These are phyloP conservation scores for Euclidium syriacum DNA, from an alignment of 345 rosid species.

Conservation along the genomic window DNA sequence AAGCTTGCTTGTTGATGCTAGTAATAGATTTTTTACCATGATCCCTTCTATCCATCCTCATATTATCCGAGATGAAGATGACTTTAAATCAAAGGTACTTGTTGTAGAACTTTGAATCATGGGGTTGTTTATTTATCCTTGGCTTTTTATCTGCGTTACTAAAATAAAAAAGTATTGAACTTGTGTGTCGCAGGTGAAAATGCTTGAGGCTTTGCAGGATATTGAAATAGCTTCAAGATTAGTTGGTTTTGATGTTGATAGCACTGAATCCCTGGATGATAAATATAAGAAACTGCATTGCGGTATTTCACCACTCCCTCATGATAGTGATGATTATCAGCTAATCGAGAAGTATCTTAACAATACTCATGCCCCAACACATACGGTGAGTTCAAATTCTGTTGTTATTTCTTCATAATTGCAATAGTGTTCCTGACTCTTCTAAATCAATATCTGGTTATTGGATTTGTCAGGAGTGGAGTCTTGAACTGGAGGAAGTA, in stretches of 20 bases:
- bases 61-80: slow-evolving; percentile 76
- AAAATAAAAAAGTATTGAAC: slow-evolving; percentile 1
- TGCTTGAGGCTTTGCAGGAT: slow-evolving; percentile 96
- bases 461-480: slow-evolving; percentile 59
- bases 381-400: slow-evolving; percentile 46
- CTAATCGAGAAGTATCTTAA: slow-evolving; percentile 76
- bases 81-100: slow-evolving; percentile 83
- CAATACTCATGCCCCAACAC: slow-evolving; percentile 91
- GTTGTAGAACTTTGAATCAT: neutral
- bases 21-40: slow-evolving; percentile 91
- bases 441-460: neutral
- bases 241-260: slow-evolving; percentile 87
- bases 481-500: slow-evolving; percentile 87
- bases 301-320: slow-evolving; percentile 67
- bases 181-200: slow-evolving; percentile 63
- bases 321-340: slow-evolving; percentile 70
- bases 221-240: slow-evolving; percentile 95
- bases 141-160: neutral
- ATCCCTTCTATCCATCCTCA: slow-evolving; percentile 92
- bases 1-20: slow-evolving; percentile 80
- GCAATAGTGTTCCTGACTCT: neutral
- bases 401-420: neutral
- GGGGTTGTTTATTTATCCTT: neutral
- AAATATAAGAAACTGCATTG: slow-evolving; percentile 73
- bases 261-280: slow-evolving; percentile 73